Evolutionary conservation across 192 early-diverging fungal species (phyloP).

Genomic region (Funneliformis mosseae): DNA sequence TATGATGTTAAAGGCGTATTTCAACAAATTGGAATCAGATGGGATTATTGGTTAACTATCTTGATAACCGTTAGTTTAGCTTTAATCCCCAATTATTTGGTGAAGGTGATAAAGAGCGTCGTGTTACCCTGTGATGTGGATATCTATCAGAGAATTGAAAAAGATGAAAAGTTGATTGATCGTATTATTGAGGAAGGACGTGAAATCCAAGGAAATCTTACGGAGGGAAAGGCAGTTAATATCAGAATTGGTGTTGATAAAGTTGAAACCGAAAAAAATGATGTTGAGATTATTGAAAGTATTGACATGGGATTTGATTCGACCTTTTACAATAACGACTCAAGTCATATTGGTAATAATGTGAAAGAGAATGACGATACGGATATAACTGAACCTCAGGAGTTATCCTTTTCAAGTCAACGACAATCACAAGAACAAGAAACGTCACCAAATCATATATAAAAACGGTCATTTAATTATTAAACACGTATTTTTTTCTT

Average conservation of each 20-base stretch:
- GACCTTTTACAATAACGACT: not conserved
- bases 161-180: conserved; percentile 30
- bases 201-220: not conserved
- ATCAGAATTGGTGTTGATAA: not conserved
- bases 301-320: not conserved
- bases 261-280: not conserved
- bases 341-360: not conserved
- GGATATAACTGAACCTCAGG: not conserved
- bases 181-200: not conserved
- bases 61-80: conserved; percentile 59
- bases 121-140: conserved; percentile 45
- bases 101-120: conserved; percentile 45
- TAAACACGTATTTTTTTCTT: too few species aligned
- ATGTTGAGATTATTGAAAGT: not conserved
- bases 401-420: not conserved
- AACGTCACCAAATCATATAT: not conserved
- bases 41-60: conserved; percentile 61
- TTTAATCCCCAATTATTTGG: conserved; percentile 53
- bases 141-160: conserved; percentile 47
- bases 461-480: too few species aligned
- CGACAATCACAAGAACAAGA: not conserved
- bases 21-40: conserved; percentile 41
- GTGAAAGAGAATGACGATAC: not conserved
- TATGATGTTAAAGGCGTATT: conserved; percentile 64
- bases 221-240: not conserved